phyloP scores from a whole-genome alignment of 2,329 filamentous ascomycete species.

The Thelonectria blattea region DNA sequence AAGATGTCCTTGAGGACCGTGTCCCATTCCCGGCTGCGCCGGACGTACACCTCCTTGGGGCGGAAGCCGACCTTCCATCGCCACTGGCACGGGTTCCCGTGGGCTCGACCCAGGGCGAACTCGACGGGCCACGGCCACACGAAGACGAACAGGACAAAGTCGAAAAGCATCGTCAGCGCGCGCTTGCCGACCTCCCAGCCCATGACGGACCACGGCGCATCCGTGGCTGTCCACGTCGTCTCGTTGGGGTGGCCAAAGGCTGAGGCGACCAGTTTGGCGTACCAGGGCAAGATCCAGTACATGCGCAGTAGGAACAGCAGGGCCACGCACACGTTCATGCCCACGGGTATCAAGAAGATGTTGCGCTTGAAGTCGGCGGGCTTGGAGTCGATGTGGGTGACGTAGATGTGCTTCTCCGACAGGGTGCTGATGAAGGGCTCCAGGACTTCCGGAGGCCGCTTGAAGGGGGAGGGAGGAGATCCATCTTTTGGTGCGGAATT shows the following conservation, averaged over 20 bases:
- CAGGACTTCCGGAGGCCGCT: slow-evolving; percentile 66
- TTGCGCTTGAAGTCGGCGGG: slow-evolving; percentile 76
- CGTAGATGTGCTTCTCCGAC: slow-evolving; percentile 74
- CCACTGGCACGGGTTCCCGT: slow-evolving; percentile 73
- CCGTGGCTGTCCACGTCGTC: slow-evolving; percentile 66
- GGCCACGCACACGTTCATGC: slow-evolving; percentile 75
- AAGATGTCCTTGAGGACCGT: slow-evolving; percentile 61
- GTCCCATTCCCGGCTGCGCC: slow-evolving; percentile 78
- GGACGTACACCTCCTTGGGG: slow-evolving; percentile 80
- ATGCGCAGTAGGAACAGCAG: slow-evolving; percentile 71
- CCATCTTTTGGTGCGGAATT: slow-evolving; percentile 36
- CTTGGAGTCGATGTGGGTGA: slow-evolving; percentile 80
- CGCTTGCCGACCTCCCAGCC: slow-evolving; percentile 64
- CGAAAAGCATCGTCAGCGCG: slow-evolving; percentile 70
- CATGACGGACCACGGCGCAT: slow-evolving; percentile 63
- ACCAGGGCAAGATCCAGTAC: slow-evolving; percentile 73
- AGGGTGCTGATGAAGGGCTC: slow-evolving; percentile 71
- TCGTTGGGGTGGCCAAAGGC: slow-evolving; percentile 70
- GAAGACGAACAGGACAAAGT: slow-evolving; percentile 72
- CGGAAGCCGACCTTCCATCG: slow-evolving; percentile 76
- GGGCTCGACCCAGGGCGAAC: slow-evolving; percentile 67
- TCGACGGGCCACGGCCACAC: slow-evolving; percentile 76
- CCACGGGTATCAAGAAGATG: slow-evolving; percentile 79
- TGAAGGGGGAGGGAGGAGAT: slow-evolving; percentile 69
- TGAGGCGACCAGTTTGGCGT: slow-evolving; percentile 69